Base-by-base conservation (phyloP, 1,284 basidiomycete species). In the Papiliotrema laurentii region DNA sequence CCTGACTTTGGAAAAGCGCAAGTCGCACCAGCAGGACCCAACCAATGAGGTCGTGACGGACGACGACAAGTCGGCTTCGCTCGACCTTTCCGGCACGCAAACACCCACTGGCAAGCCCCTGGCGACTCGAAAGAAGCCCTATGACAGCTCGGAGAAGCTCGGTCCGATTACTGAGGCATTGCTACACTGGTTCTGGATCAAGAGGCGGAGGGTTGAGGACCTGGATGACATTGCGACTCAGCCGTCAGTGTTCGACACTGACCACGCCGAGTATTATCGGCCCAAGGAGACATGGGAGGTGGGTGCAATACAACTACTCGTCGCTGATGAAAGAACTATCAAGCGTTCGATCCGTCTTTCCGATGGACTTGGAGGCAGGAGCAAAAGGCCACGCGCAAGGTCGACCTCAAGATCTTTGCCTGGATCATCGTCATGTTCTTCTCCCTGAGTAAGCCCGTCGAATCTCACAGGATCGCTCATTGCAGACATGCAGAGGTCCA, bases 351-450 rank as follows among this genome's bases (percentile, higher is more conserved):
- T 59, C 78, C 80, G 0, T 64, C 74, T 14, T 82, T 81, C 21
- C 77, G 84, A 3, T 87, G 85, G 85, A 86, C 83, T 1, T 78
- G 77, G 61, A 64, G 78, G 28, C 84, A 87, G 60, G 84, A 86
- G 66, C 74, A 69, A 62, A 80, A 80, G 43, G 49, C 84, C 10
- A 71, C 82, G 14, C 78, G 83, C 43, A 84, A 80, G 62, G 78
- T 84, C 24, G 83, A 85, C 68, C 22, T 39, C 37, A 74, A 77
- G 26, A 80, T 86, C 6, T 24, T 51, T 22, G n/a, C 21, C 11
- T 45, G 49, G 43, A 22, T 46, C 37, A 37, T 18, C 22, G 37
- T 41, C 19, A 46, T 50, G 43, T 44, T 45, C 39, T 42, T 45
- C 24, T 10, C 22, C 14, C 24, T 42, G 31, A 19, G 21, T 26